These are phyloP conservation scores for Avicennia marina DNA, from an alignment of 257 asterid genomes.

Conservation along the genomic window DNA sequence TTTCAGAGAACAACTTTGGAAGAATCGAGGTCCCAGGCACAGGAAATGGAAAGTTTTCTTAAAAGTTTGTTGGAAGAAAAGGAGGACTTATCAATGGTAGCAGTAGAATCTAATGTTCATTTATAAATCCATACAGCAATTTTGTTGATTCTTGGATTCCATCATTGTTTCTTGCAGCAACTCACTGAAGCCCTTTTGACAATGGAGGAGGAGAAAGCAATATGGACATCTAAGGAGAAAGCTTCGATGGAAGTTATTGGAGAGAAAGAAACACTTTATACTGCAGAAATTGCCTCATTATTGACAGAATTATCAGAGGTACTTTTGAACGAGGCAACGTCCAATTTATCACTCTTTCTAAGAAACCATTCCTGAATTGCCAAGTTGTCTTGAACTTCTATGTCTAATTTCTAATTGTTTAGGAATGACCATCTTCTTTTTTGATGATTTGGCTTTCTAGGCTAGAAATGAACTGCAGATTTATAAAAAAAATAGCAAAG, in stretches of 20 bases:
- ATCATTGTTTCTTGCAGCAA: conserved; percentile 53
- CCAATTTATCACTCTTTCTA: background rate
- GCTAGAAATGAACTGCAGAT: conserved; percentile 50
- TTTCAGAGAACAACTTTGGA: conserved; percentile 58
- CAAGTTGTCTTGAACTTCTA: background rate
- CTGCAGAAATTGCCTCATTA: conserved; percentile 47
- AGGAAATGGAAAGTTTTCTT: conserved; percentile 43
- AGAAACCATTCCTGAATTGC: background rate
- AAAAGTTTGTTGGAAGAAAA: conserved; percentile 55
- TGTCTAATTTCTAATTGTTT: conserved; percentile 13
- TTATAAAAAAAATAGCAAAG: conserved; percentile 44
- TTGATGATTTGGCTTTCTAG: conserved; percentile 31
- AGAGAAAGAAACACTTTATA: conserved; percentile 42
- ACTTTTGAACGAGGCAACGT: conserved; percentile 15
- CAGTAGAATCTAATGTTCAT: background rate
- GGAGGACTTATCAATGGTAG: conserved; percentile 82
- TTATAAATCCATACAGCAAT: background rate
- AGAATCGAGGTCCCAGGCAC: conserved; percentile 39
- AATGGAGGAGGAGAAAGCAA: conserved; percentile 89
- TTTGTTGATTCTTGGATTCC: conserved; percentile 14
- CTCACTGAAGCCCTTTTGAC: conserved; percentile 85
- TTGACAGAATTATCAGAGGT: conserved; percentile 62
- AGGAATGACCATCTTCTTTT: conserved; percentile 2
- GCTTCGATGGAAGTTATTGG: conserved; percentile 68
- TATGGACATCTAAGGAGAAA: conserved; percentile 87